phyloP scores from a whole-genome alignment of 768 basidiomycete genomes.

The Pleurotus platypus region DNA sequence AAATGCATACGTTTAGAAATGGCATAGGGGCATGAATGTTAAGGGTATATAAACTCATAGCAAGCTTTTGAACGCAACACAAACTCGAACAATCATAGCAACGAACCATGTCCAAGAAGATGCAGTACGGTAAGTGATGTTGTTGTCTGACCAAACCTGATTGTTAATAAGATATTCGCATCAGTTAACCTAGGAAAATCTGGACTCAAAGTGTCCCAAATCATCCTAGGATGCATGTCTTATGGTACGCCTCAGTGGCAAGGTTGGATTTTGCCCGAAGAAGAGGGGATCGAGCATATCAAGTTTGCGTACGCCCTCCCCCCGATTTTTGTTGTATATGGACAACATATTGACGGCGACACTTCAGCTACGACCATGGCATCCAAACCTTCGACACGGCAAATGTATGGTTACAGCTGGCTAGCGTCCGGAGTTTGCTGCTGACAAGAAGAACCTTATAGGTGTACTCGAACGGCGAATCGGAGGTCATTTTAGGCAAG shows the following conservation, averaged over 20 bases:
- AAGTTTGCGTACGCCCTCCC: constrained; percentile 23
- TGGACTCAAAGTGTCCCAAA: constrained; percentile 59
- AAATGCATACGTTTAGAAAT: too few relatives aligned
- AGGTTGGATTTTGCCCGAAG: constrained; percentile 41
- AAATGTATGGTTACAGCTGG: constrained; percentile 23
- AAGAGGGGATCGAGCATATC: constrained; percentile 50
- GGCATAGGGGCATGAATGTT: too few relatives aligned
- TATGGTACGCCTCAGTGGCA: constrained; percentile 54
- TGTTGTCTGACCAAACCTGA: too few relatives aligned
- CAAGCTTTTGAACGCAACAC: too few relatives aligned
- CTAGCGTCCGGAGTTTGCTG: background rate
- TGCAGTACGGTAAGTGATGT: too few relatives aligned
- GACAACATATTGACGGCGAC: background rate
- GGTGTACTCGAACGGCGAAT: constrained; percentile 64
- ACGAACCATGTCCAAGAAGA: too few relatives aligned
- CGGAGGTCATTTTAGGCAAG: constrained; percentile 67
- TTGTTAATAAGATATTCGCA: too few relatives aligned
- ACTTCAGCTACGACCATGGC: constrained; percentile 51
- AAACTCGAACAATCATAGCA: too few relatives aligned
- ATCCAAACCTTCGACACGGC: constrained; percentile 63
- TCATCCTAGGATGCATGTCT: constrained; percentile 64
- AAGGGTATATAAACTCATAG: too few relatives aligned
- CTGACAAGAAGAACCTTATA: constrained; percentile 14
- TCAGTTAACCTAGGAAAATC: constrained; percentile 46
- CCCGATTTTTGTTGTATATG: background rate